Evolutionary conservation across 2,329 filamentous ascomycete genomes (phyloP), one percentile per base, ranked within the genome.

Genomic region (Periglandula ipomoeae): DNA sequence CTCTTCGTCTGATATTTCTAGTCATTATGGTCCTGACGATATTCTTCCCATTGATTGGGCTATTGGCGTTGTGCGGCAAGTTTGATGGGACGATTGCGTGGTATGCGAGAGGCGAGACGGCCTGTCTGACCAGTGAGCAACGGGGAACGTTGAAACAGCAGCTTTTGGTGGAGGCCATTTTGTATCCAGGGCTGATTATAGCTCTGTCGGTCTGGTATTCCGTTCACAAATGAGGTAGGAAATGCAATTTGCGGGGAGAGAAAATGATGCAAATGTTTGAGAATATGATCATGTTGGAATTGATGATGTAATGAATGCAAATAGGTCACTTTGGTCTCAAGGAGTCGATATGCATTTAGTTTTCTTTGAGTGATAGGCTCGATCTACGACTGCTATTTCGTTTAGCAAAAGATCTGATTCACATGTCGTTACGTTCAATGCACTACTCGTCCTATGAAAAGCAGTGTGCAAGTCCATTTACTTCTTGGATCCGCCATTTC

Each of bases 81-180:
- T 70, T 77, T 41, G 67, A 75, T 53, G 61, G 63, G 1, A 67
- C 67, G 0, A 65, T 78, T 24, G 67, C 67, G 6, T 78, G 74
- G 74, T 70, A 67, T 46, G 75, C 74, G 0, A 59, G 65, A 2
- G 74, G 75, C 5, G 68, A 75, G 55, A 65, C 69, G 23, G 59
- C 64, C 20, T 57, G 56, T 8, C 59, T 76, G 22, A 70, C 61
- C 5, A 30, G 44, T 10, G 52, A 57, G 5, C 66, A 69, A 52
- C 58, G 63, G 2, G 52, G 50, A 3, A 55, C 55, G 4, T 52
- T 69, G 11, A 62, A 59, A 42, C 58, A 60, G 23, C 69, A 74
- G 55, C 60, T 76, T 9, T 46, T 68, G 9, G 54, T 58, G 2
- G 62, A 70, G 49, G 58, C 59, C 8, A 50, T 69, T 5, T 11